Evolutionary conservation across 2,329 filamentous ascomycete genomes (phyloP), one percentile per base, ranked within the genome.

Genomic region (Blastomyces percursus): DNA sequence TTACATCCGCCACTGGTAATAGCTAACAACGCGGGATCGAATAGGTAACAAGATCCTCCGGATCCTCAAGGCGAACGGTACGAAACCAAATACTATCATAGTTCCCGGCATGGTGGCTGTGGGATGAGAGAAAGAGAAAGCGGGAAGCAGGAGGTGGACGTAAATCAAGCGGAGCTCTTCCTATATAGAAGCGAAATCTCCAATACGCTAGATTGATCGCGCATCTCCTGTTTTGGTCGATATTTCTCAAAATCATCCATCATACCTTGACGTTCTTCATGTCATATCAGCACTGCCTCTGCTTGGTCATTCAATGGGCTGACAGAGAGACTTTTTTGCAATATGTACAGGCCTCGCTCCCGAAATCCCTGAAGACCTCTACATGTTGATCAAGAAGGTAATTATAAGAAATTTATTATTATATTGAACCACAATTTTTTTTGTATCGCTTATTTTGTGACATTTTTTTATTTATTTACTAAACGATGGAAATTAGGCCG

Each of bases 301-400:
- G 88, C 82, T 86, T 89, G 90, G 90, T 93, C 83, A 64, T 61
- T 82, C 40, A 72, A 65, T 71, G 76, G 86, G 86, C 90, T 94
- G 90, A 94, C 90, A 86, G 89, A 92, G 91, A 85, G 91, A 95
- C 87, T 78, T 82, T 77, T 70, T 70, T 68, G 66, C 57, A 64
- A 69, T 60, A 63, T 65, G 76, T 78, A 83, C 83, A 99, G 94
- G 94, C 84, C 91, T 99, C 78, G 93, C 94, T 73, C 94, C 95
- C 79, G 92, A 97, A 80, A 88, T 99, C 74, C 94, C 95, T 78
- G 94, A 99, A 87, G 94, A 99, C 82, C 89, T 97, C 72, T 99
- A 97, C 89, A 96, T 96, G 90, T 85, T 97, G 80, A 97, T 97
- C 90, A 96, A 96, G 90, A 99, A 99, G 91, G 93, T 95, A 78